A percentile compares a stretch with the other conserved stretches of the same genome.
Evolutionary conservation across 331 rosid genomes (phyloP).

Genomic region (Acacia concinna): DNA sequence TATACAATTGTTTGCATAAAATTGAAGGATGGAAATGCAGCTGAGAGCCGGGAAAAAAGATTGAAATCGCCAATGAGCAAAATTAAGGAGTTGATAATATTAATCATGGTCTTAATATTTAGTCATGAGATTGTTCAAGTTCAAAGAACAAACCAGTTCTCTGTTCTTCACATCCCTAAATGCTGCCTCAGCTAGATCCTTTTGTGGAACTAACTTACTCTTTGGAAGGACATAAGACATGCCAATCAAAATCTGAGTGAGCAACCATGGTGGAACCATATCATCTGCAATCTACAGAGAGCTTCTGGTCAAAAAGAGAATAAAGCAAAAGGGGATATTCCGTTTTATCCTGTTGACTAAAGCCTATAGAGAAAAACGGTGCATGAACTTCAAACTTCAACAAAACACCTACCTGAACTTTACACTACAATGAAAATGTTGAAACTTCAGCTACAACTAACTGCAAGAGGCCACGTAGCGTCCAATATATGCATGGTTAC

Average conservation of each 20-base stretch:
- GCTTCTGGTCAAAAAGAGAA: conserved; percentile 31
- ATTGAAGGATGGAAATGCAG: background rate
- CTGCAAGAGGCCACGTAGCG: background rate
- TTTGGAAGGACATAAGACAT: conserved; percentile 73
- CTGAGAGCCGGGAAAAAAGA: background rate
- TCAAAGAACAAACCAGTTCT: conserved; percentile 54
- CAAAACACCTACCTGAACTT: background rate
- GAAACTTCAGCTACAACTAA: background rate
- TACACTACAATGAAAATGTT: background rate
- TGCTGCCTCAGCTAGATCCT: conserved; percentile 81
- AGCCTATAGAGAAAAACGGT: background rate
- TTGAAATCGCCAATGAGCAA: background rate
- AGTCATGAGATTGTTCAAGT: conserved; percentile 4
- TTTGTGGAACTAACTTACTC: conserved; percentile 80
- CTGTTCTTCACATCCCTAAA: conserved; percentile 72
- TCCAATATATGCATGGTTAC: background rate
- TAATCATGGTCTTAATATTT: background rate
- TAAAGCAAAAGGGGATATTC: background rate
- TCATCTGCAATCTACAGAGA: conserved; percentile 82
- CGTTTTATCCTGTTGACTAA: background rate
- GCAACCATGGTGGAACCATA: conserved; percentile 74
- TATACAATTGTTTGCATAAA: background rate
- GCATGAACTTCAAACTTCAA: background rate
- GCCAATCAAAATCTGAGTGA: conserved; percentile 59
- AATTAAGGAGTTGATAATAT: background rate